Percentiles rank a stretch among this genome's conserved stretches.
Conservation (phyloP, 2,329 filamentous ascomycete genomes). For the Cordyceps farinosa region DNA sequence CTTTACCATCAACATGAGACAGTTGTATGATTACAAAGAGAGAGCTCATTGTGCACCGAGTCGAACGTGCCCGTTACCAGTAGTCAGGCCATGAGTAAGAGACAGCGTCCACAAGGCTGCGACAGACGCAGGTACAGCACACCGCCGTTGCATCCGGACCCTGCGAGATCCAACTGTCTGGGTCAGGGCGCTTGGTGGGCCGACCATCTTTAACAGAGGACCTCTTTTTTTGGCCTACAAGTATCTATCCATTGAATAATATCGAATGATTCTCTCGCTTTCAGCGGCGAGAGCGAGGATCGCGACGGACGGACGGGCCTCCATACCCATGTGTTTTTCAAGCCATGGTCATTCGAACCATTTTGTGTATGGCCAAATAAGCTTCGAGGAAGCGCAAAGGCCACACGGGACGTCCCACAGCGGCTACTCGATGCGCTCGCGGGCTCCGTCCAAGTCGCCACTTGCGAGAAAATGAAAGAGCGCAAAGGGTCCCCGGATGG, state of each 20-base stretch:
- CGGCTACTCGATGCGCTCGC: slow-evolving; percentile 9
- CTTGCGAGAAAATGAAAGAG: not conserved
- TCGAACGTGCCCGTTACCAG: not conserved
- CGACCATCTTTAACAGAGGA: not conserved
- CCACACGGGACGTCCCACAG: slow-evolving; percentile 15
- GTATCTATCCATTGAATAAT: not conserved
- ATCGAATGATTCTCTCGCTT: not conserved
- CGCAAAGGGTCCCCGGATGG: not conserved
- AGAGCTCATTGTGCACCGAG: not conserved
- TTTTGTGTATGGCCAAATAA: not conserved
- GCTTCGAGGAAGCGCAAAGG: not conserved
- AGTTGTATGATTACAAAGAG: not conserved
- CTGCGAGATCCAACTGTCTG: not conserved
- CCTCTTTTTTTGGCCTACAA: too few relatives aligned
- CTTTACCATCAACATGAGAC: not conserved
- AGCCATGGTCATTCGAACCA: not conserved
- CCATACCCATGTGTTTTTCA: not conserved
- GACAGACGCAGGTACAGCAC: not conserved
- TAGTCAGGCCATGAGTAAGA: not conserved
- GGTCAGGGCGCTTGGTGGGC: not conserved
- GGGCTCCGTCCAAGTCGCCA: slow-evolving; percentile 3
- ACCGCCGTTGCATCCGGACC: not conserved
- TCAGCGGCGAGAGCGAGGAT: not conserved
- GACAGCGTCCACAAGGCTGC: not conserved
- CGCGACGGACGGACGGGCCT: not conserved